Percentiles rank a stretch among this genome's conserved stretches.
Evolutionary conservation across 805 yeast species (phyloP).

Genomic region (Teunomyces panamensis): DNA sequence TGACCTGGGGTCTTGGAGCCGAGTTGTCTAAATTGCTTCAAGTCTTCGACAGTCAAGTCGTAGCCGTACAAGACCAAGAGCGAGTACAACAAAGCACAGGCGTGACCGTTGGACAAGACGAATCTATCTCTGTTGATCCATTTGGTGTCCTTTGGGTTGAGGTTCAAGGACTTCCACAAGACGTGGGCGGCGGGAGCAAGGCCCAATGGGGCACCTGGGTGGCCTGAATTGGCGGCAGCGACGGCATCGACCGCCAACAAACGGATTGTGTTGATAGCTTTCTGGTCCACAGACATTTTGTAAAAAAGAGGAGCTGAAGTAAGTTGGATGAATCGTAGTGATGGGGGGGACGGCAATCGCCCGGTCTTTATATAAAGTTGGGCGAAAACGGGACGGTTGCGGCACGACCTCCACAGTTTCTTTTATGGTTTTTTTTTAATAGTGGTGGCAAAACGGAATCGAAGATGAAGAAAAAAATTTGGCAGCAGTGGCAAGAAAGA

Average conservation of each 20-base stretch:
- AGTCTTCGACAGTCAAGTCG: slow-evolving; percentile 76
- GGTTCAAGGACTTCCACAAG: slow-evolving; percentile 72
- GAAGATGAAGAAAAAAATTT: no score
- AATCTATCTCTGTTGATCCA: slow-evolving; percentile 97
- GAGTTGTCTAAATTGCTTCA: slow-evolving; percentile 86
- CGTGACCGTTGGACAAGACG: slow-evolving; percentile 94
- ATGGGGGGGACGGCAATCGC: neutral
- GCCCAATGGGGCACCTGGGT: slow-evolving; percentile 99
- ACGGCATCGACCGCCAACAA: slow-evolving; percentile 85
- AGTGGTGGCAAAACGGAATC: no score
- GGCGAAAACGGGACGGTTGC: neutral
- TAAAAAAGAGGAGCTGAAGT: neutral
- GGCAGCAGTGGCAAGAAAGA: no score
- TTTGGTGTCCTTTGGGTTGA: slow-evolving; percentile 86
- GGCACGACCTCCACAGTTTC: neutral
- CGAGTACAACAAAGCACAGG: slow-evolving; percentile 84
- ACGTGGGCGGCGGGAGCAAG: slow-evolving; percentile 95
- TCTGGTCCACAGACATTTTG: slow-evolving; percentile 52
- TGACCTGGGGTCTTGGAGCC: slow-evolving; percentile 95
- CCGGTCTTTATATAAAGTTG: neutral
- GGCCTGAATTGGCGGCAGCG: slow-evolving; percentile 89
- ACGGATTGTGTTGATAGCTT: slow-evolving; percentile 86
- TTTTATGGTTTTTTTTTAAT: no score
- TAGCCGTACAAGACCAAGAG: slow-evolving; percentile 84
- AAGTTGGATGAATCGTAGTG: no score